phyloP scores from a whole-genome alignment of 495 filamentous ascomycete species.

The Mycothermus thermophilus region DNA sequence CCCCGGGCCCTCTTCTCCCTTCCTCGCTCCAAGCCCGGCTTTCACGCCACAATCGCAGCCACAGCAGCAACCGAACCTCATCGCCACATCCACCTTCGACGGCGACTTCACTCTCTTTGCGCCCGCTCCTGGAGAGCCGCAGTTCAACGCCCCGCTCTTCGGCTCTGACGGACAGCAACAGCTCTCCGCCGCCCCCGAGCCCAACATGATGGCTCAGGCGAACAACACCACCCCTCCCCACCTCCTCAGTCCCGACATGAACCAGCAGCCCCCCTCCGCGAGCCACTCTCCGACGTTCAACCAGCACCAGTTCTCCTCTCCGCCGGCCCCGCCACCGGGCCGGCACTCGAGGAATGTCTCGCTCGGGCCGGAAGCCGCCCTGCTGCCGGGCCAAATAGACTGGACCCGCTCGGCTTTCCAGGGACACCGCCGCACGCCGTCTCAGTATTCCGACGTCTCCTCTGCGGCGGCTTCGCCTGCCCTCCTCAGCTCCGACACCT shows the following conservation, averaged over 20 bases:
- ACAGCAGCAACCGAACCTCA: constrained; percentile 19
- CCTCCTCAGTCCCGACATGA: constrained; percentile 51
- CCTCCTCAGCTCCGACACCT: constrained; percentile 61
- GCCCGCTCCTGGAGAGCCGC: constrained; percentile 25
- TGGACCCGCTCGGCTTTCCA: constrained; percentile 53
- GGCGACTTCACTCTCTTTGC: constrained; percentile 44
- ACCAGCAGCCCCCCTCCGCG: constrained; percentile 39
- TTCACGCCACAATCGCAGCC: constrained; percentile 8
- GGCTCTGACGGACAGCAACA: constrained; percentile 39
- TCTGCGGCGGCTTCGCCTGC: constrained; percentile 72
- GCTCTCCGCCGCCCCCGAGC: constrained; percentile 34
- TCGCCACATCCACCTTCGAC: constrained; percentile 31
- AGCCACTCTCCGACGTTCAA: constrained; percentile 44
- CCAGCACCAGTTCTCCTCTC: constrained; percentile 40
- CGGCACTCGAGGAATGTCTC: constrained; percentile 67
- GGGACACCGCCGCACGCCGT: constrained; percentile 66
- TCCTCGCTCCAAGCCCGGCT: constrained; percentile 12
- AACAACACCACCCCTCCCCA: constrained; percentile 53
- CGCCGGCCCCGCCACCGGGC: constrained; percentile 37
- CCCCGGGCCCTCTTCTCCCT: constrained; percentile 26
- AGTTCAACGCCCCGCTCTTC: constrained; percentile 36
- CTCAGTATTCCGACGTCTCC: constrained; percentile 78
- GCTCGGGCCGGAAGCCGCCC: constrained; percentile 64
- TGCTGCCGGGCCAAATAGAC: constrained; percentile 50
- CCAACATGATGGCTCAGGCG: constrained; percentile 57